Percentiles rank a stretch among this genome's conserved stretches.
phyloP scores from a whole-genome alignment of 768 basidiomycete species.

The Boletus speciosus region DNA sequence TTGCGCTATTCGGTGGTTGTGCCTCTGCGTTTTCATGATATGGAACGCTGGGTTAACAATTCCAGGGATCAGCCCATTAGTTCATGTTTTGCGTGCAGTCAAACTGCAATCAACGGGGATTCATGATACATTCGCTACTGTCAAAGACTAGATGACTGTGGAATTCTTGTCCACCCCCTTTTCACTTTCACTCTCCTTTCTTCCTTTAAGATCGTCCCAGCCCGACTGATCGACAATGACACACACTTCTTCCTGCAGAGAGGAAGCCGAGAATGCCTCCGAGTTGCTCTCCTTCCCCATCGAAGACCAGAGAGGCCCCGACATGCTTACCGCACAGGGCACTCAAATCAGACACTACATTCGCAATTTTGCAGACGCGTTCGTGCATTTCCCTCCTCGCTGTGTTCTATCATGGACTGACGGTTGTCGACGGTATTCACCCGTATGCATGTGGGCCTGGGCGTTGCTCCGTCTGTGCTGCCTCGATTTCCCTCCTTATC shows the following conservation, averaged over 20 bases:
- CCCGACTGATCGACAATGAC: not conserved
- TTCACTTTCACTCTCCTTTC: not conserved
- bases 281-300: constrained; percentile 47
- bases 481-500: not conserved
- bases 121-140: not conserved
- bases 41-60: no score
- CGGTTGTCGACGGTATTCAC: not conserved
- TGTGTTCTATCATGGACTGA: not conserved
- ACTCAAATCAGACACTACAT: constrained; percentile 58
- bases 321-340: constrained; percentile 62
- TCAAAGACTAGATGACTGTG: not conserved
- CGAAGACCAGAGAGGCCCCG: constrained; percentile 41
- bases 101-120: not conserved
- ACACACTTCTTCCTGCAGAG: constrained; percentile 37
- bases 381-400: constrained; percentile 29
- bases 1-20: not conserved
- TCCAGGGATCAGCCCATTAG: not conserved
- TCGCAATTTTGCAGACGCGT: constrained; percentile 76
- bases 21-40: not conserved
- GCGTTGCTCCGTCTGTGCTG: not conserved
- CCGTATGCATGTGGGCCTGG: not conserved
- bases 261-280: constrained; percentile 75
- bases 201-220: not conserved
- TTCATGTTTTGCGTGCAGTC: not conserved
- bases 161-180: not conserved